phyloP scores from a whole-genome alignment of 345 rosid species.

The Lumnitzera racemosa region DNA sequence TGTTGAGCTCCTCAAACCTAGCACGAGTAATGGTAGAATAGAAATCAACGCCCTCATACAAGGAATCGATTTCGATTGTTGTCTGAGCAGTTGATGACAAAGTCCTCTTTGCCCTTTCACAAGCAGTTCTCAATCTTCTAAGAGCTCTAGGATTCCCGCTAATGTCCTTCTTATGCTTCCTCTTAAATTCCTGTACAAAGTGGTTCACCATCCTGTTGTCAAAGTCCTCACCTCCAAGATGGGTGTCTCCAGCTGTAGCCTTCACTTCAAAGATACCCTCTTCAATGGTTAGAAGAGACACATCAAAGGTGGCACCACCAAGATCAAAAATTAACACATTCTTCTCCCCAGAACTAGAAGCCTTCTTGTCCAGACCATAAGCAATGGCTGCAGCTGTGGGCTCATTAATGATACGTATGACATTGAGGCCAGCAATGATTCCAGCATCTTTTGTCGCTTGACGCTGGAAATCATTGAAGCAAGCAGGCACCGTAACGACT shows the following conservation, averaged over 20 bases:
- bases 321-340: slow-evolving; percentile 20
- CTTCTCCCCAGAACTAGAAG: slow-evolving; percentile 30
- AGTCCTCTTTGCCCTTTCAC: slow-evolving; percentile 51
- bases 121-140: slow-evolving; percentile 40
- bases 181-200: slow-evolving; percentile 39
- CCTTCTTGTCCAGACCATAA: slow-evolving; percentile 46
- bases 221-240: slow-evolving; percentile 41
- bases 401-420: slow-evolving; percentile 27
- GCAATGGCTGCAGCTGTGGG: slow-evolving; percentile 52
- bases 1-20: slow-evolving; percentile 39
- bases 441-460: slow-evolving; percentile 45
- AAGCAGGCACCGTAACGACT: slow-evolving; percentile 37
- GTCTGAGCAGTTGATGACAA: slow-evolving; percentile 48
- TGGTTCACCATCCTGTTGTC: slow-evolving; percentile 39
- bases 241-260: slow-evolving; percentile 50
- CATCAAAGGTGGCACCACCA: slow-evolving; percentile 42
- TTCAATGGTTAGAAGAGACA: slow-evolving; percentile 40
- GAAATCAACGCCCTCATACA: slow-evolving; percentile 37
- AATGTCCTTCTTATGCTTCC: slow-evolving; percentile 40
- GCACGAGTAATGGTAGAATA: slow-evolving; percentile 40
- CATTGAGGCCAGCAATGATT: slow-evolving; percentile 30
- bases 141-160: slow-evolving; percentile 36
- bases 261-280: slow-evolving; percentile 46
- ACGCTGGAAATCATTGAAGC: slow-evolving; percentile 38
- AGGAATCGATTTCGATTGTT: slow-evolving; percentile 39